Percentiles rank a stretch among this genome's conserved stretches.
Evolutionary conservation across 2,329 filamentous ascomycete species (phyloP).

Genomic region (Macrophomina pseudophaseolina): DNA sequence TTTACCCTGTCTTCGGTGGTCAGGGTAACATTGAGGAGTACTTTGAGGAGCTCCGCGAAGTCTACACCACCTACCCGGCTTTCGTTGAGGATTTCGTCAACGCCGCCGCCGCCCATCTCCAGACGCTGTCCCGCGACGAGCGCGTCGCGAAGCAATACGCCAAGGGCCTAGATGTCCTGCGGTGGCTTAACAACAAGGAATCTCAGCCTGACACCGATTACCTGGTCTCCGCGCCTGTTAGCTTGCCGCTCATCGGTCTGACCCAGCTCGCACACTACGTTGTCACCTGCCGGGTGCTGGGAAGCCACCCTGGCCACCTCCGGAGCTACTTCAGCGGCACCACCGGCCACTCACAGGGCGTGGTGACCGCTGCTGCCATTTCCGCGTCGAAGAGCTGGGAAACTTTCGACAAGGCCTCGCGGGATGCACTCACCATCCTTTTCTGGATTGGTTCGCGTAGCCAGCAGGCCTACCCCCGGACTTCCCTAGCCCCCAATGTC

Average conservation of each 20-base stretch:
- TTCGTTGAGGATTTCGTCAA: constrained; percentile 87
- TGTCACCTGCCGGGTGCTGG: constrained; percentile 89
- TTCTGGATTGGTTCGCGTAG: constrained; percentile 99
- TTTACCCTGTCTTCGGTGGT: constrained; percentile 95
- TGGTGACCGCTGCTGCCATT: constrained; percentile 90
- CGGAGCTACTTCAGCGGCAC: constrained; percentile 83
- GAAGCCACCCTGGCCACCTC: constrained; percentile 85
- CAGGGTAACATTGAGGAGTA: constrained; percentile 99
- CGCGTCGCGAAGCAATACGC: constrained; percentile 93
- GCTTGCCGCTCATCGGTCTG: constrained; percentile 92
- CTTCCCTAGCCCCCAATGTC: constrained; percentile 87
- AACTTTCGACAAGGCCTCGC: constrained; percentile 79
- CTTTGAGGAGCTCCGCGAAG: constrained; percentile 93
- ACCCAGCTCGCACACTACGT: constrained; percentile 96
- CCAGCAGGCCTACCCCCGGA: constrained; percentile 95
- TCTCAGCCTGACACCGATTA: constrained; percentile 94
- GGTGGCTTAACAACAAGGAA: constrained; percentile 89
- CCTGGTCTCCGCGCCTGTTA: constrained; percentile 91
- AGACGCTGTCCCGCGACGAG: constrained; percentile 79
- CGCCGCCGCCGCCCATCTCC: constrained; percentile 83
- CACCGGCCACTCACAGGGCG: constrained; percentile 95
- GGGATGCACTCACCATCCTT: constrained; percentile 83
- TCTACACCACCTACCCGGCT: constrained; percentile 88
- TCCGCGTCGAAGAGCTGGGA: constrained; percentile 93
- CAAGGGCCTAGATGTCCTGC: constrained; percentile 94